Evolutionary conservation across 495 filamentous ascomycete genomes (phyloP), one percentile per base, ranked within the genome.

Genomic region (Podospora bellae-mahoneyi): DNA sequence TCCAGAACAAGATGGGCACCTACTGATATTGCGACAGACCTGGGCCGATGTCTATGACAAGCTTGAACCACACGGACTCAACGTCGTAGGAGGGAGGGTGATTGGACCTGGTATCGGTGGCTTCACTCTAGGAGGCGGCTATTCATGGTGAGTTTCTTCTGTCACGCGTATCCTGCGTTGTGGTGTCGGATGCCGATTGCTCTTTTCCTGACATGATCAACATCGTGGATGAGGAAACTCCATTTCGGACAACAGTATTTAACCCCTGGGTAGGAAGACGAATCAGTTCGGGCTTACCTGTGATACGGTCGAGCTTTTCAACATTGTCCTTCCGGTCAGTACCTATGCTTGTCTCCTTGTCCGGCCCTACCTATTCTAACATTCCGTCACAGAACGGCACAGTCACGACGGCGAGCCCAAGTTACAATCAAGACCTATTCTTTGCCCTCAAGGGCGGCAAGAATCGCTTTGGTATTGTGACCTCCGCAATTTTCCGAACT

Each of bases 371-470:
- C 23, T 27, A 20, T 32, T 26, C n/a, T 15, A 7, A 62, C 20
- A 10, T n/a, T 13, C 27, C 18, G 1, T 3, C 3, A 6, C 59
- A 76, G 72, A 72, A 76, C 32, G 74, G 74, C 20, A 75, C 68
- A 2, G 67, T 76, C 48, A 72, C 74, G 9, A 26, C 23, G 0
- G 74, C 66, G 7, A 71, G 71, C 2, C 19, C 39, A 2, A 48
- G n/a, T 0, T 15, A 78, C 58, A 80, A 87, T 68, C 54, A 76
- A 0, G 86, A 87, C 70, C 72, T 89, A 0, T 89, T 83, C 70
- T 86, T 84, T 79, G 87, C 87, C 5, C 77, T 89, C 2, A 80
- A 80, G 53, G 87, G 86, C 2, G 87, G 87, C 4, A 32, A 71
- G 15, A 79, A 79, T 48, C 83, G 82, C 64, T 85, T 83, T 60